Conservation (phyloP, 768 basidiomycete species). For the Leccinum variicolor region DNA sequence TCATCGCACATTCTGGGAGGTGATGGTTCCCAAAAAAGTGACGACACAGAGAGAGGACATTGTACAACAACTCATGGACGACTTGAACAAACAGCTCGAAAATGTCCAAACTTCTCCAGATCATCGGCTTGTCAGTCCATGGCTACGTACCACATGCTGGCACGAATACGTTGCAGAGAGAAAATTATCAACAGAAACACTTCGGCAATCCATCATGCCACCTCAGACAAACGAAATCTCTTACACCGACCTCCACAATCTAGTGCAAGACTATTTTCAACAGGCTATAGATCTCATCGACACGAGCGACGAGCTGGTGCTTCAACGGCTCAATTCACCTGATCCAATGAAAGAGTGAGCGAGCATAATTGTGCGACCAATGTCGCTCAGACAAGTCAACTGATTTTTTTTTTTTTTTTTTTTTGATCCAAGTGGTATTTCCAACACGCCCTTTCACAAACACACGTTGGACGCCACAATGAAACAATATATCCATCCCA, state of each 20-base stretch:
- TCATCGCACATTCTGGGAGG: neutral
- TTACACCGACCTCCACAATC: neutral
- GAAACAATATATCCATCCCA: conserved; percentile 8
- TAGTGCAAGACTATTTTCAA: neutral
- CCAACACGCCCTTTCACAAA: conserved; percentile 22
- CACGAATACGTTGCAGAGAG: neutral
- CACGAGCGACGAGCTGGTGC: conserved; percentile 2
- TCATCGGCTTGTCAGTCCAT: neutral
- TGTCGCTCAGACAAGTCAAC: neutral
- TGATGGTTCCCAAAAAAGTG: neutral
- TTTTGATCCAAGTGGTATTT: conserved; percentile 10
- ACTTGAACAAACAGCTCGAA: neutral
- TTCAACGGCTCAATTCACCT: conserved; percentile 7
- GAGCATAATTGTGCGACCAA: no score
- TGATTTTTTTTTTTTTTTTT: no score
- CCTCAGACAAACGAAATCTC: neutral
- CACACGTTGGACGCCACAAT: conserved; percentile 13
- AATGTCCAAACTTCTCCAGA: neutral
- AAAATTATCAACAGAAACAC: rapidly evolving
- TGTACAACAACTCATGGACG: neutral
- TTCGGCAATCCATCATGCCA: rapidly evolving
- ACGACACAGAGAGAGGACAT: no score
- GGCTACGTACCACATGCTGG: neutral
- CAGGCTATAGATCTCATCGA: neutral
- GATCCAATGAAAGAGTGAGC: conserved; percentile 7